Conservation (phyloP, 2,329 filamentous ascomycete genomes). For the Aspergillus sp. region DNA sequence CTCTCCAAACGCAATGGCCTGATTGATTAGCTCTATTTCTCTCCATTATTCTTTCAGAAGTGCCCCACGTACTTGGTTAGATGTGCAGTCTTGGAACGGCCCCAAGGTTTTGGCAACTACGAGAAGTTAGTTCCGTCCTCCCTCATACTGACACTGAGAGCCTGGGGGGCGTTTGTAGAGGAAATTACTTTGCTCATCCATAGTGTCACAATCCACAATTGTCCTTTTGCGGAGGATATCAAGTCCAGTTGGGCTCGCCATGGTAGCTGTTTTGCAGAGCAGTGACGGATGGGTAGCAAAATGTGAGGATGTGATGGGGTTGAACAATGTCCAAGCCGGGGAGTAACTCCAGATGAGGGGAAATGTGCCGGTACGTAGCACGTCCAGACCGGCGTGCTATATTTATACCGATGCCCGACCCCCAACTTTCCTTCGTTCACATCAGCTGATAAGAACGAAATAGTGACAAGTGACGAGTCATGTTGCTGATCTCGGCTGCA, state of each 20-base stretch:
- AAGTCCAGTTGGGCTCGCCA: conserved; percentile 32
- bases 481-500: not conserved
- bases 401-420: not conserved
- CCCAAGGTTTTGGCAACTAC: conserved; percentile 52
- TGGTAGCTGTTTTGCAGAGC: conserved; percentile 5
- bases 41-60: not conserved
- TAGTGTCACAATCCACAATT: conserved; percentile 58
- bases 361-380: not conserved
- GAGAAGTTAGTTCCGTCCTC: not conserved
- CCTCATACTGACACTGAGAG: not conserved
- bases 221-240: conserved; percentile 51
- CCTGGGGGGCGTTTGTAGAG: not conserved
- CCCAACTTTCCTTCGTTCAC: not conserved
- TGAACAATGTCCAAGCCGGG: not conserved
- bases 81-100: conserved; percentile 59
- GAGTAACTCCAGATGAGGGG: not conserved
- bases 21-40: not conserved
- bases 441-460: not conserved
- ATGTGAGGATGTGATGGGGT: not conserved
- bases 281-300: not conserved
- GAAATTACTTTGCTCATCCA: conserved; percentile 52
- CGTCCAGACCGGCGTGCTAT: not conserved
- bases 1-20: conserved; percentile 57
- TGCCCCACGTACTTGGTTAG: conserved; percentile 52
- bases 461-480: not conserved